A percentile compares a stretch with the other conserved stretches of the same genome.
Evolutionary conservation across 805 yeast genomes (phyloP).

Genomic region (Teunomyces kruisii): DNA sequence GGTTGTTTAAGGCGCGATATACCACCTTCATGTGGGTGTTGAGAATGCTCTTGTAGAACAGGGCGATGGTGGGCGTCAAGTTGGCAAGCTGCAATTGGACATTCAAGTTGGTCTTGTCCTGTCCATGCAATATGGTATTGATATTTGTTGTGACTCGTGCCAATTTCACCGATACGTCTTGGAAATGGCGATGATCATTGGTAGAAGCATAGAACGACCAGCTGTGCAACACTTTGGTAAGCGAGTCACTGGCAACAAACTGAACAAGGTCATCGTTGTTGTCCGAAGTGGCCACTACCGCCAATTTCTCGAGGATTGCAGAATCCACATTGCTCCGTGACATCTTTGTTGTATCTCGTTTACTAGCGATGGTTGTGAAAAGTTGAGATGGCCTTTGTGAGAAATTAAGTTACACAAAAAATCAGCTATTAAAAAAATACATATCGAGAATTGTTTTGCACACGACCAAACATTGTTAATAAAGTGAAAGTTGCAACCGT

Average conservation of each 20-base stretch:
- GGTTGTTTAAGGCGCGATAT: slow-evolving; percentile 63
- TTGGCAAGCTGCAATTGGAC: slow-evolving; percentile 12
- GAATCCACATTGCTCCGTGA: slow-evolving; percentile 14
- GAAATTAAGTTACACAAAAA: background rate
- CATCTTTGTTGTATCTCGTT: background rate
- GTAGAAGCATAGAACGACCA: slow-evolving; percentile 46
- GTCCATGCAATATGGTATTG: slow-evolving; percentile 17
- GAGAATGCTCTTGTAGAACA: slow-evolving; percentile 53
- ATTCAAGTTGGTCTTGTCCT: slow-evolving; percentile 11
- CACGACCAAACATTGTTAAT: background rate
- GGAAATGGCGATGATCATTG: slow-evolving; percentile 53
- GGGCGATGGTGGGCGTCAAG: slow-evolving; percentile 20
- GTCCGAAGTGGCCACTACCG: slow-evolving; percentile 6
- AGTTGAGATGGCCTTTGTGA: background rate
- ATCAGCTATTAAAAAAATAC: background rate
- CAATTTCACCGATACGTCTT: slow-evolving; percentile 43
- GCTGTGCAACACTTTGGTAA: slow-evolving; percentile 33
- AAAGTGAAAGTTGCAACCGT: background rate
- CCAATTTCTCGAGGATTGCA: slow-evolving; percentile 12
- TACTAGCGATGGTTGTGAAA: background rate
- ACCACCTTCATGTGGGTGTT: slow-evolving; percentile 58
- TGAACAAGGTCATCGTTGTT: slow-evolving; percentile 16
- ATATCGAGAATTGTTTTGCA: background rate
- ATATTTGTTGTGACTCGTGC: slow-evolving; percentile 24
- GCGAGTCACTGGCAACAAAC: slow-evolving; percentile 28